Evolutionary conservation across 176 grass and related monocot genomes (phyloP).

Genomic region (Bonia amplexicaulis): DNA sequence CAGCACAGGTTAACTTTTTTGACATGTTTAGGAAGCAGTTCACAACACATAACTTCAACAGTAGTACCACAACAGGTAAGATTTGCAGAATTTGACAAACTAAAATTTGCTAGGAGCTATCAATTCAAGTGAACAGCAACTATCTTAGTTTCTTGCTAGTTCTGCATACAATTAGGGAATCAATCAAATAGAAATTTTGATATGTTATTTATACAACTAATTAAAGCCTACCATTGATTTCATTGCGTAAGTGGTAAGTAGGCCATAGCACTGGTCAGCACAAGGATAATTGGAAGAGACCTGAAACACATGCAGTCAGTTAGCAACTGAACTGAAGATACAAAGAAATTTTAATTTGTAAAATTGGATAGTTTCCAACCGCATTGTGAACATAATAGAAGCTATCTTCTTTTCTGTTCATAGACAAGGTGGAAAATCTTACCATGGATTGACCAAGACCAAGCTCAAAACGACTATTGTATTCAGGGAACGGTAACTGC

Average conservation of each 20-base stretch:
- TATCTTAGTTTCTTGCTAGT: neutral
- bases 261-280: constrained; percentile 69
- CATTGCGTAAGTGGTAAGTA: constrained; percentile 48
- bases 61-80: neutral
- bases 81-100: neutral
- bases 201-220: neutral
- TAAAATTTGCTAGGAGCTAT: neutral
- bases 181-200: neutral
- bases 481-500: constrained; percentile 46
- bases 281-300: constrained; percentile 52
- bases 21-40: neutral
- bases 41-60: neutral
- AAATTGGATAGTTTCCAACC: neutral
- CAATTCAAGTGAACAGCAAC: neutral
- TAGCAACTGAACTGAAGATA: neutral
- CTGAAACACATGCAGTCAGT: constrained; percentile 29
- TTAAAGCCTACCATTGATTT: constrained; percentile 57
- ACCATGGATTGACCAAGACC: constrained; percentile 80
- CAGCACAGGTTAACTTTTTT: neutral
- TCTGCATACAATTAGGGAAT: neutral
- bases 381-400: neutral
- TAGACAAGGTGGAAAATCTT: neutral
- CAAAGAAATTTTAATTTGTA: neutral
- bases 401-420: neutral
- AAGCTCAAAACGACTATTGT: constrained; percentile 55